phyloP scores from a whole-genome alignment of 768 basidiomycete species.

The Butyriboletus loyo region DNA sequence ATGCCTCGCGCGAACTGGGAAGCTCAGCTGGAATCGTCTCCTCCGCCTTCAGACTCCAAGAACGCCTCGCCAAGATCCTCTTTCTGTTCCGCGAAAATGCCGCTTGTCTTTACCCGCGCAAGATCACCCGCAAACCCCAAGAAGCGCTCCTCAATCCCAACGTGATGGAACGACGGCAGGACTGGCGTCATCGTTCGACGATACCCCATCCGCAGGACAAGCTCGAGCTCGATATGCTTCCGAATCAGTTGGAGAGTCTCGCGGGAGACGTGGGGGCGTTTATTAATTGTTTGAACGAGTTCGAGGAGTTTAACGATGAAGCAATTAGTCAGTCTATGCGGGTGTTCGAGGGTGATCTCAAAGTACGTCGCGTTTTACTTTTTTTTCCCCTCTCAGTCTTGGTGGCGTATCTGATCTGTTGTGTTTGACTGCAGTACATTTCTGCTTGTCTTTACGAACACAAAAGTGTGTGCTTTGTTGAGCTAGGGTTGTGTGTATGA shows the following conservation, averaged over 20 bases:
- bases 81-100: conserved; percentile 54
- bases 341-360: conserved; percentile 47
- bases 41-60: conserved; percentile 47
- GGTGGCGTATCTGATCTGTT: neutral
- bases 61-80: conserved; percentile 46
- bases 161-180: conserved; percentile 28
- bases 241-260: conserved; percentile 41
- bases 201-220: conserved; percentile 34
- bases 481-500: neutral
- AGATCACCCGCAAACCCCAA: conserved; percentile 35
- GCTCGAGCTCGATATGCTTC: conserved; percentile 47
- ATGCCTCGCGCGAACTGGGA: conserved; percentile 51
- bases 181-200: conserved; percentile 35
- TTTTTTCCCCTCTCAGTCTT: too few relatives aligned
- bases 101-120: conserved; percentile 48
- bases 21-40: conserved; percentile 54
- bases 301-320: conserved; percentile 53
- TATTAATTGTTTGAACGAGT: conserved; percentile 48
- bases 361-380: conserved; percentile 24
- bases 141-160: conserved; percentile 35
- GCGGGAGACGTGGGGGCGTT: conserved; percentile 47
- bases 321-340: conserved; percentile 46
- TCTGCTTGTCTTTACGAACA: conserved; percentile 45
- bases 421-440: conserved; percentile 40
- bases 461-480: conserved; percentile 30